Evolutionary conservation across 805 yeast genomes (phyloP).

Genomic region (Yarrowia sp.): DNA sequence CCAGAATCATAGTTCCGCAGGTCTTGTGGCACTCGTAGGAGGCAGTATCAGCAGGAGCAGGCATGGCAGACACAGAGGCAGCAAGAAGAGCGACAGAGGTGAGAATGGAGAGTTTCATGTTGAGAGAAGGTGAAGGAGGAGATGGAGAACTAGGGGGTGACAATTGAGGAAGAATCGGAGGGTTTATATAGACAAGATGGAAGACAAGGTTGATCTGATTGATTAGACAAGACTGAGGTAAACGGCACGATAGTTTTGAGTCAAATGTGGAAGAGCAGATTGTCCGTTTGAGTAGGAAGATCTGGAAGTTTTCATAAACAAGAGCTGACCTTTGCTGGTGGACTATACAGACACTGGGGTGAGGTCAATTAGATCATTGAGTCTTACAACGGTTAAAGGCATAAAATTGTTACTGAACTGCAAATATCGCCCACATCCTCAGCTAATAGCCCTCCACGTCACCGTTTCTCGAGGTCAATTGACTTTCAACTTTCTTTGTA

Average conservation of each 20-base stretch:
- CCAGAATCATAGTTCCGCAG: constrained; percentile 2
- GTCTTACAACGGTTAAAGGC: too few species aligned
- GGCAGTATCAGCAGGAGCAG: constrained; percentile 5
- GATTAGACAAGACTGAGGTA: constrained; percentile 6
- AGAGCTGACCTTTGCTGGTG: too few species aligned
- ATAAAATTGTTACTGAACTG: too few species aligned
- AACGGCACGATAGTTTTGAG: too few species aligned
- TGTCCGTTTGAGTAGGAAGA: too few species aligned
- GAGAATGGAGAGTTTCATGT: neutral
- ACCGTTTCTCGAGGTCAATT: neutral
- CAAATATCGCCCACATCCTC: too few species aligned
- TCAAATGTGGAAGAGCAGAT: too few species aligned
- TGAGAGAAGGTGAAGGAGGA: neutral
- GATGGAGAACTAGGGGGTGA: neutral
- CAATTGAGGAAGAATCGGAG: neutral
- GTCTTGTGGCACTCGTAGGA: constrained; percentile 19
- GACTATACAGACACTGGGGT: too few species aligned
- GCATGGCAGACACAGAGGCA: neutral
- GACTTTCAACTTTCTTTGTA: constrained; percentile 10
- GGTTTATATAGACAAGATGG: neutral
- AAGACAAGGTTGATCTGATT: neutral
- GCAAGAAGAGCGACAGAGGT: neutral
- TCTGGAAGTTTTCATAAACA: too few species aligned
- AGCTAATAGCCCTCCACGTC: neutral
- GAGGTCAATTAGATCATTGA: too few species aligned